These are phyloP conservation scores for Pseudozyma sp. DNA, from an alignment of 1,284 basidiomycete species.

Conservation along the genomic window DNA sequence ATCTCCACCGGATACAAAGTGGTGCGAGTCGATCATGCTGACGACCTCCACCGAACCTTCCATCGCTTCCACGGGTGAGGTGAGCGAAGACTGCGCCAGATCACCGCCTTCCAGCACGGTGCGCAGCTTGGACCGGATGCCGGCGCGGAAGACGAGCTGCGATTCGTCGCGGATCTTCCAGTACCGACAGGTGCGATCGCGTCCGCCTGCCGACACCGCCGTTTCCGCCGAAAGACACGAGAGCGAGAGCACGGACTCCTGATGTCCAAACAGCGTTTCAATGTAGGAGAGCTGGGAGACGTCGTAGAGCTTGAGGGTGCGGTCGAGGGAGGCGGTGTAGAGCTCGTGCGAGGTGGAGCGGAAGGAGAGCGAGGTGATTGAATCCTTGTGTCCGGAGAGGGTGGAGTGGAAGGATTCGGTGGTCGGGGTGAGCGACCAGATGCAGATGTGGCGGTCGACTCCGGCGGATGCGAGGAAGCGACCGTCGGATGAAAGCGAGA, in stretches of 20 bases:
- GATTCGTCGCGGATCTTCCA: constrained; percentile 98
- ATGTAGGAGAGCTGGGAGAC: constrained; percentile 87
- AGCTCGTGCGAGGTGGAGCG: constrained; percentile 83
- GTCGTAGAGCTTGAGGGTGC: constrained; percentile 91
- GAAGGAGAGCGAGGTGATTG: constrained; percentile 79
- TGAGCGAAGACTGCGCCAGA: constrained; percentile 68
- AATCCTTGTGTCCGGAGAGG: constrained; percentile 71
- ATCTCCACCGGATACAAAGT: constrained; percentile 93
- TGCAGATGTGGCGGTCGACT: constrained; percentile 75
- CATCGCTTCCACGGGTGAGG: constrained; percentile 68
- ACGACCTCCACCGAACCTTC: constrained; percentile 94
- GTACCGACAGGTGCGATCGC: constrained; percentile 90
- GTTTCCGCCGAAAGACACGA: constrained; percentile 85
- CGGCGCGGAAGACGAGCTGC: constrained; percentile 94
- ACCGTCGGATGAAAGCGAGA: constrained; percentile 88
- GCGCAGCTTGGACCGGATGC: constrained; percentile 76
- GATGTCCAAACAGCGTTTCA: constrained; percentile 97
- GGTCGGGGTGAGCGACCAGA: constrained; percentile 45
- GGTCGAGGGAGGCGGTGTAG: constrained; percentile 83
- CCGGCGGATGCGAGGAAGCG: constrained; percentile 87
- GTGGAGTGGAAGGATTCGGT: constrained; percentile 76
- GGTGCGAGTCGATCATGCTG: constrained; percentile 91
- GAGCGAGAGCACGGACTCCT: constrained; percentile 83
- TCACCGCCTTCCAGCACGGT: constrained; percentile 84
- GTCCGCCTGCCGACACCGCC: constrained; percentile 85